Conservation (phyloP, 2,329 filamentous ascomycete genomes). For the Fusarium sp. region DNA sequence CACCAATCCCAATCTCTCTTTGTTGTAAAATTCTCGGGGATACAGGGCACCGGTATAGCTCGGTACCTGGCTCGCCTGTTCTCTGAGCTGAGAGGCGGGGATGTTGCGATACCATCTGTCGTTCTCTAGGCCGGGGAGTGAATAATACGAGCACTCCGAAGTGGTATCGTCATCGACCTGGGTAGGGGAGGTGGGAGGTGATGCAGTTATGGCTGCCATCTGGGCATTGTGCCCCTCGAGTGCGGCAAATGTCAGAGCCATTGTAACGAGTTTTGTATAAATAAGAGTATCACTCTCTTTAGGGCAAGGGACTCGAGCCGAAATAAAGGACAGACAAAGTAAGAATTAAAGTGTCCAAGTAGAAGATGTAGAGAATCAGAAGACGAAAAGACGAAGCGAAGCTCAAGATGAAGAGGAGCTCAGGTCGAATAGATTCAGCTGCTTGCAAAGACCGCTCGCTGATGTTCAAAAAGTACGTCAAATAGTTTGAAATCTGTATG, state of each 20-base stretch:
- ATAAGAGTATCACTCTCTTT: neutral
- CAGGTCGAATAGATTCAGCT: neutral
- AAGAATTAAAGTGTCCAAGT: neutral
- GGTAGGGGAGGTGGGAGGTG: neutral
- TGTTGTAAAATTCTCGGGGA: slow-evolving; percentile 12
- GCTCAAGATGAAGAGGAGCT: too few species aligned
- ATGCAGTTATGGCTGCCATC: neutral
- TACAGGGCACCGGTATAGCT: neutral
- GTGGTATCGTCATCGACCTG: neutral
- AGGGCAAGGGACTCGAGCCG: fast-evolving
- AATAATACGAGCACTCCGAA: slow-evolving; percentile 26
- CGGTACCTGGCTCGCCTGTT: slow-evolving; percentile 14
- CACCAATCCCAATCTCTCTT: neutral
- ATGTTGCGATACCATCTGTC: slow-evolving; percentile 19
- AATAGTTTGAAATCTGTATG: too few species aligned
- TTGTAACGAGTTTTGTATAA: neutral
- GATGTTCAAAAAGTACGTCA: neutral
- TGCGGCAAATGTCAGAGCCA: slow-evolving; percentile 4
- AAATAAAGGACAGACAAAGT: neutral
- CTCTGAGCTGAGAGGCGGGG: slow-evolving; percentile 11
- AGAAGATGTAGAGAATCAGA: neutral
- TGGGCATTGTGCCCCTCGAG: neutral
- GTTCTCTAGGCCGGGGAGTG: neutral
- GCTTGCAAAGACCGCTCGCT: neutral
- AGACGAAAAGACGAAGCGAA: neutral